Evolutionary conservation across 208 protist species (phyloP), one percentile per base, ranked within the genome.

Genomic region (Wallacemonas sp.): DNA sequence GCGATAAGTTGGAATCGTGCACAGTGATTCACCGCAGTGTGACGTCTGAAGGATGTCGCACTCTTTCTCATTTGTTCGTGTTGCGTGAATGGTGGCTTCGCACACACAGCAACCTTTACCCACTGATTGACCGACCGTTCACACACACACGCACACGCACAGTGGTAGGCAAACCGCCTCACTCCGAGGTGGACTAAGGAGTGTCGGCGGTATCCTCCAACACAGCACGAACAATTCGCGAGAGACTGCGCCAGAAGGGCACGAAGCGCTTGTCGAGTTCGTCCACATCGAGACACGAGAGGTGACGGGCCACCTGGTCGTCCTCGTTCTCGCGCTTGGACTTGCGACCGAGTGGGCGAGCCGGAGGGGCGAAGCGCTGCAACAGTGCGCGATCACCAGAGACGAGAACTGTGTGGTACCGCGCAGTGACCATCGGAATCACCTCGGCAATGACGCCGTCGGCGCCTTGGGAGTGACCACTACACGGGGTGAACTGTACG

Each of bases 381-480:
- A 92, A 76, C 26, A 95, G 52, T 38, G 68, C 54, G 17, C 50
- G 58, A 58, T 92, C 85, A 2, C 85, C 85, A 1, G 79, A 91
- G 1, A 92, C 61, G 13, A 81, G 46, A 5, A 89, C 61, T 32
- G 83, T 68, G 15, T 42, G 22, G 13, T 89, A 71, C 2, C 73
- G 27, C 5, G 71, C 68, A 12, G 71, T 68, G 30, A 93, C 78
- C 2, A 71, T 75, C 12, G 68, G 41, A 1, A 88, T 52, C 10
- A 91, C 79, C 22, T 79, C 69, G 37, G 81, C 34, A 30, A 95
- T 90, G 26, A 95, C 89, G 33, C 41, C 42, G 63, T 95, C 89
- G 0, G 82, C 89, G 1, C 73, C 89, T 54, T 95, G 90, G 4
- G 36, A 50, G 21, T 89, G 77, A 1, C 85, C 90, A n/a, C 81